Evolutionary conservation across 2,329 filamentous ascomycete genomes (phyloP).

Genomic region (Xylariaceae sp.): DNA sequence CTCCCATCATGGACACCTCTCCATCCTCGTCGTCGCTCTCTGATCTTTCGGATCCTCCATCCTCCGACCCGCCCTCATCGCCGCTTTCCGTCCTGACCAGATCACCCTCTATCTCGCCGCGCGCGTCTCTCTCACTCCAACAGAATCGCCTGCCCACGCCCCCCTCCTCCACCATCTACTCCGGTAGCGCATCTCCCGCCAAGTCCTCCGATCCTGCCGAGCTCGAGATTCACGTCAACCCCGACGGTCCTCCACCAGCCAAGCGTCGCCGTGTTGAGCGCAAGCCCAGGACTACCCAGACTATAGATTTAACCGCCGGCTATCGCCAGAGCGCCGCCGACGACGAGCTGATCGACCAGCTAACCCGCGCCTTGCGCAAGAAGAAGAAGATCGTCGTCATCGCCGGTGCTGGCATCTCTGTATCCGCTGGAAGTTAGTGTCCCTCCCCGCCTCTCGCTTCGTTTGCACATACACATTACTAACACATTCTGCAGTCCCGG

Average conservation of each 20-base stretch:
- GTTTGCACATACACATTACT: constrained; percentile 19
- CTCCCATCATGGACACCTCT: constrained; percentile 22
- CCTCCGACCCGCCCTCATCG: constrained; percentile 47
- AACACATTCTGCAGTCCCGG: constrained; percentile 62
- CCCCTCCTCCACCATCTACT: constrained; percentile 43
- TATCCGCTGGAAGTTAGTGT: constrained; percentile 73
- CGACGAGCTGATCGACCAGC: constrained; percentile 62
- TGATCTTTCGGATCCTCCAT: constrained; percentile 36
- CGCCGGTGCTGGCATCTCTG: constrained; percentile 94
- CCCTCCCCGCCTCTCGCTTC: constrained; percentile 1
- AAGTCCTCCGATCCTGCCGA: constrained; percentile 42
- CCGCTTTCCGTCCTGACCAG: constrained; percentile 53
- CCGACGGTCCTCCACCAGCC: constrained; percentile 63
- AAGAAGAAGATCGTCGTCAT: constrained; percentile 97
- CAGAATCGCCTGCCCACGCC: constrained; percentile 53
- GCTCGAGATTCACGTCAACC: constrained; percentile 39
- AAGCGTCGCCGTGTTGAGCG: constrained; percentile 70
- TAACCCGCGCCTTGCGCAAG: constrained; percentile 74
- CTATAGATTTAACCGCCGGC: constrained; percentile 65
- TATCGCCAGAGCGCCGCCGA: constrained; percentile 50
- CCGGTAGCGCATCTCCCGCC: constrained; percentile 51
- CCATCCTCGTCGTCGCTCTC: constrained; percentile 25
- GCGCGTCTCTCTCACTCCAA: constrained; percentile 34
- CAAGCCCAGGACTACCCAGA: constrained; percentile 72
- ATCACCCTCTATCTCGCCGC: constrained; percentile 51